Base-by-base conservation (phyloP, 768 basidiomycete genomes). In the Mycena venus region DNA sequence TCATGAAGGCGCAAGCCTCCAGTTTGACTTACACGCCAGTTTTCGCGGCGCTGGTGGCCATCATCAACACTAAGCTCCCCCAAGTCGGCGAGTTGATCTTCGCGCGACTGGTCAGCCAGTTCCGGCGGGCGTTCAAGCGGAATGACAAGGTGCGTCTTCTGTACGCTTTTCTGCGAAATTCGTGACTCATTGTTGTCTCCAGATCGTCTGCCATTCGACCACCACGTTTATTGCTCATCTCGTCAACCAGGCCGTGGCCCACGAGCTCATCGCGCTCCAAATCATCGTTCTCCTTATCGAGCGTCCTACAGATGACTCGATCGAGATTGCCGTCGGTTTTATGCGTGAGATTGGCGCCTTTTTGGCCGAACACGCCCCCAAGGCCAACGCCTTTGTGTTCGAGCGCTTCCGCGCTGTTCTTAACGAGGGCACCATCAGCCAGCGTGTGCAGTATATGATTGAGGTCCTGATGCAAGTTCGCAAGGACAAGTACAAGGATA, bases 401-500 rank as follows among this genome's bases (percentile, higher is more conserved):
- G 98, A 99, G 82, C 95, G 97, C 27, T 99, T 99, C 91, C 94
- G 98, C 56, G 96, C 96, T 0, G 96, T 99, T 11, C 87, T 99
- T 38, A 98, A 99, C 83, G 98, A 99, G 83, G 96, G 96, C 29
- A 87, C 90, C 53, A 98, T 99, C 83, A 97, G 95, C 79, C 97
- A 99, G 78, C 92, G 98, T 78, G 96, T 98, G 32, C 98, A 99
- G 81, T 99, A 99, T 85, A 99, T 99, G 98, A 96, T 99, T 78
- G 98, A 99, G 85, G 98, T 99, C 4, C 88, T 99, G 58, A 99
- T 99, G 96, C 98, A 99, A 84, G 96, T 98, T 10, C 90, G 98
- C 78, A 99, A 98, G 87, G 98, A 99, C 88, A 97, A 96, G 84
- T 99, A 96, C 89, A 99, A 99, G 89, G 98, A 99, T 81, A 99